Base-by-base conservation (phyloP, 805 yeast species). In the Ogataea methylovora region DNA sequence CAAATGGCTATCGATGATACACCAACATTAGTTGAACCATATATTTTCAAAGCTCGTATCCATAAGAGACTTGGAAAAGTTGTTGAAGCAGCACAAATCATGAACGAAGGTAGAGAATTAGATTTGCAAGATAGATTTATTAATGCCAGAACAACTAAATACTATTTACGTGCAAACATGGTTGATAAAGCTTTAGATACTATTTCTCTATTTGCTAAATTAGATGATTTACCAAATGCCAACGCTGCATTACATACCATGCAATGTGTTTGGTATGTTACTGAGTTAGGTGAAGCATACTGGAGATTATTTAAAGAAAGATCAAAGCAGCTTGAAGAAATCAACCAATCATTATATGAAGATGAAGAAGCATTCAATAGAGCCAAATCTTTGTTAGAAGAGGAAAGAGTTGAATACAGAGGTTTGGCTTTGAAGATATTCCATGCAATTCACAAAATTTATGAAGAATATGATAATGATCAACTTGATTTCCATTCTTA, bases 401-500 rank as follows among this genome's bases (percentile, higher is more conserved):
- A 76, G 39, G 53, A 63, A 15, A 56, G 66, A 28, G 57, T 64
- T 27, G 67, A 68, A 41, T 67, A 65, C 48, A 61, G 64, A 39
- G 95, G 94, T 0, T 60, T 92, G 44, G 76, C 97, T 0, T 61
- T 87, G 42, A 92, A 92, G 59, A 72, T 97, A 48, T 84, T 71
- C 52, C 56, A 63, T 27, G 78, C 85, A 2, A 68, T 87, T 30
- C 63, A 76, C 32, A 75, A 76, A 39, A 72, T 83, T 21, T 87
- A 77, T 58, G 69, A 75, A 29, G 82, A 76, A 34, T 87, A 77
- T 59, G 73, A 67, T 51, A 74, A 73, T 41, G 98, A 92, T 52
- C 97, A 92, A 62, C 70, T 82, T 43, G 99, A 92, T 56, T 92
- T 90, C 79, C 97, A 92, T 55, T 79, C 84, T 30, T 92, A 85